Percentiles rank a stretch among this genome's conserved stretches.
Evolutionary conservation across 1,139 yeast genomes (phyloP).

Genomic region (Geotrichum reessii): DNA sequence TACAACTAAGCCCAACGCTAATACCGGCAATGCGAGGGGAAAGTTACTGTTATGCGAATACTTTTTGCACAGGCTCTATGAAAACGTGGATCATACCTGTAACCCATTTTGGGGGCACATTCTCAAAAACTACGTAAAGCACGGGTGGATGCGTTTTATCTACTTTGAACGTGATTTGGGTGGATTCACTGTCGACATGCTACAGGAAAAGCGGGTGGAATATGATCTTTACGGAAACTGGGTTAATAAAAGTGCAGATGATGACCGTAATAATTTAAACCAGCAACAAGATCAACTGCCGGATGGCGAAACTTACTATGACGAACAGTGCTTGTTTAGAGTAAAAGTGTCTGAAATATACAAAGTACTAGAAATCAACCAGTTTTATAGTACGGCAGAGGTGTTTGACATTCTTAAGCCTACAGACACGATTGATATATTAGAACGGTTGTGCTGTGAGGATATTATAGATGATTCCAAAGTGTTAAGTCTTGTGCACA

Average conservation of each 20-base stretch:
- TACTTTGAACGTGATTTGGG: not conserved
- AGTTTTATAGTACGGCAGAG: not conserved
- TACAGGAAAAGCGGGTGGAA: not conserved
- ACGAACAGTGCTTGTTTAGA: not conserved
- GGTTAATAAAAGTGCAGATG: not conserved
- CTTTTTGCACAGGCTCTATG: not conserved
- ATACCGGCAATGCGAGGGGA: not conserved
- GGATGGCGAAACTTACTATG: not conserved
- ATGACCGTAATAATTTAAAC: not conserved
- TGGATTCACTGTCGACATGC: not conserved
- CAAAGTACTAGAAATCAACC: not conserved
- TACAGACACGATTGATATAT: constrained; percentile 2
- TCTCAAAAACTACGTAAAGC: not conserved
- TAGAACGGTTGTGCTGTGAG: not conserved
- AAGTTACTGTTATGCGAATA: not conserved
- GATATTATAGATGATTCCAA: not conserved
- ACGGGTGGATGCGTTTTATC: not conserved
- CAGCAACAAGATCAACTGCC: not conserved
- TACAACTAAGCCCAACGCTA: not conserved
- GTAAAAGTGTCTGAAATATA: not conserved
- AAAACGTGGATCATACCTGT: not conserved
- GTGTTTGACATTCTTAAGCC: constrained; percentile 5
- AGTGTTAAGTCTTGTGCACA: not conserved
- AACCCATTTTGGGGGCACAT: not conserved
- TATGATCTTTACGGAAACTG: not conserved